Conservation (phyloP, 257 asterid genomes). For the Nicotiana otophora region DNA sequence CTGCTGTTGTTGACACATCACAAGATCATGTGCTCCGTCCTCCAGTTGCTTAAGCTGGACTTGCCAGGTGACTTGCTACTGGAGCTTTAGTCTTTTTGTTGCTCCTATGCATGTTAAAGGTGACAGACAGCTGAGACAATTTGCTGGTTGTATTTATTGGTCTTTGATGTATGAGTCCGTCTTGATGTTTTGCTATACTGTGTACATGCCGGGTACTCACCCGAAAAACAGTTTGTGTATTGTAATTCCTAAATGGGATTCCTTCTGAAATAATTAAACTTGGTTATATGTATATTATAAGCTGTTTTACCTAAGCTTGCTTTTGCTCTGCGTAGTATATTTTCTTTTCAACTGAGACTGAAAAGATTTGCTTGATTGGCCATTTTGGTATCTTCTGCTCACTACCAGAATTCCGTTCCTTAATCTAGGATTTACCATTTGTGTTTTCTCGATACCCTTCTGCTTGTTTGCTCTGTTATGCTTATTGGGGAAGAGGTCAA, state of each 20-base stretch:
- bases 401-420: neutral
- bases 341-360: neutral
- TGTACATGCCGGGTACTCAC: neutral
- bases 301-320: neutral
- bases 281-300: neutral
- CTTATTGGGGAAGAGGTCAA: neutral
- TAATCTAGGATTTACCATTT: neutral
- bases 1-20: slow-evolving; percentile 28
- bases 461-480: neutral
- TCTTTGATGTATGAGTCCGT: neutral
- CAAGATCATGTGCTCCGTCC: slow-evolving; percentile 31
- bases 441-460: neutral
- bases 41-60: slow-evolving; percentile 27
- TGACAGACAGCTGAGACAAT: neutral
- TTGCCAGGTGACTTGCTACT: neutral
- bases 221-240: neutral
- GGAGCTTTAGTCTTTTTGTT: slow-evolving; percentile 7
- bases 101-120: neutral
- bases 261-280: slow-evolving; percentile 6
- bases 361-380: too few species aligned
- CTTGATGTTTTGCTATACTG: neutral
- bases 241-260: neutral
- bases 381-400: neutral
- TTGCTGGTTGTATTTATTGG: neutral
- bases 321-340: neutral